Percentiles rank a stretch among this genome's conserved stretches.
These are phyloP conservation scores for Scheffersomyces amazonensis DNA, from an alignment of 805 yeast species.

Conservation along the genomic window DNA sequence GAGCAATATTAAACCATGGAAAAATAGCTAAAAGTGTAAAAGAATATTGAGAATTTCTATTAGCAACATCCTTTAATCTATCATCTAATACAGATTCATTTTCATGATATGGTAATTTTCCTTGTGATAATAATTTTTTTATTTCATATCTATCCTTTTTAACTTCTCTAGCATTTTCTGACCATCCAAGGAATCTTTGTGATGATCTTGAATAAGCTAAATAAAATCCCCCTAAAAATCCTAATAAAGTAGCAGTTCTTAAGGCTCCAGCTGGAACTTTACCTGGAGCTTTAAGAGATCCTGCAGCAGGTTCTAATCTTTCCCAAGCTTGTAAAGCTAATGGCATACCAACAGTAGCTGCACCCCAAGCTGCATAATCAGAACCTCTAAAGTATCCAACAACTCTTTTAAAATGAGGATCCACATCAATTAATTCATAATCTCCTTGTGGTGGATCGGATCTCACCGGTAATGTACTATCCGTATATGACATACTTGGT, in stretches of 20 bases:
- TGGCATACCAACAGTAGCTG: slow-evolving; percentile 41
- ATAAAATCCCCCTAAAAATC: slow-evolving; percentile 71
- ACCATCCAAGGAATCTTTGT: slow-evolving; percentile 73
- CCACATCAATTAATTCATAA: slow-evolving; percentile 64
- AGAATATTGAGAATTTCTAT: slow-evolving; percentile 75
- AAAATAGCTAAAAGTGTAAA: slow-evolving; percentile 55
- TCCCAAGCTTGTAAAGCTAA: slow-evolving; percentile 41
- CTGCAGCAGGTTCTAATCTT: slow-evolving; percentile 39
- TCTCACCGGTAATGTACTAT: slow-evolving; percentile 40
- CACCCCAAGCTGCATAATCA: slow-evolving; percentile 55
- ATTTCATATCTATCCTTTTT: slow-evolving; percentile 70
- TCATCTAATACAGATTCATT: slow-evolving; percentile 55
- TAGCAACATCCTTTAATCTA: slow-evolving; percentile 70
- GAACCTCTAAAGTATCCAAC: slow-evolving; percentile 67
- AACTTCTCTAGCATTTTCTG: slow-evolving; percentile 72
- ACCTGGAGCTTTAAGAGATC: slow-evolving; percentile 42
- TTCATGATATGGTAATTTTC: slow-evolving; percentile 64
- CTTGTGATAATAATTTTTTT: slow-evolving; percentile 61
- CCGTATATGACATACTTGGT: slow-evolving; percentile 39
- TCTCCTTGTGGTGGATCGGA: slow-evolving; percentile 33
- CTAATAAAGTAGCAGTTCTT: slow-evolving; percentile 61
- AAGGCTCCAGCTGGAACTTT: slow-evolving; percentile 54
- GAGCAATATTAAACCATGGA: slow-evolving; percentile 81
- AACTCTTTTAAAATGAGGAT: slow-evolving; percentile 73
- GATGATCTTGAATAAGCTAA: slow-evolving; percentile 66